Base-by-base conservation (phyloP, 768 basidiomycete genomes). In the Candolleomyces eurysporus region DNA sequence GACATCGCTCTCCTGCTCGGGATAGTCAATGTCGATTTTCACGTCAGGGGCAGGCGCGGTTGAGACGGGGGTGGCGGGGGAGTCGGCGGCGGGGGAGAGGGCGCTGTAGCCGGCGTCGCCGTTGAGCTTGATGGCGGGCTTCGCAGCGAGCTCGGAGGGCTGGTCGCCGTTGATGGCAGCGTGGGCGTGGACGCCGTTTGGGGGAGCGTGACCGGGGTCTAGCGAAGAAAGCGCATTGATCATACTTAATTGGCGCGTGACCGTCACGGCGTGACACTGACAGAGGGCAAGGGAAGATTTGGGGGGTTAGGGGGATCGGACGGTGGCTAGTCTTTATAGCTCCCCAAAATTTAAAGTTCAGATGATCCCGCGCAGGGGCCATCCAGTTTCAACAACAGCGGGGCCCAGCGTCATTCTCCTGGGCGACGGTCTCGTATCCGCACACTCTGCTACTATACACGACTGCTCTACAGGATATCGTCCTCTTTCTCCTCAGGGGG, bases 271-370 rank as follows among this genome's bases (percentile, higher is more conserved):
- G 84, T 85, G 81, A 85, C 84, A 69, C 64, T 71, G 73, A 46
- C 26, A 66, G 76, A 77, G 77, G 74, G 74, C 75, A 80, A 79
- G 81, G 84, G 82, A 82, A 82, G 82, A 84, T 85, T 87, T 86
- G 82, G 84, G 83, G 86, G 84, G 79, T 84, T 83, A 86, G 87
- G 84, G 82, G 80, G 81, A 82, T 83, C 80, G 76, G 78, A 82
- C 79, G 79, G 76, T 79, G 79, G 79, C 82, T 84, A 84, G 86
- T 85, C 87, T 88, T 90, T 90, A 90, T 90, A 90, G 85, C 80
- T 81, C 79, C 78, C 75, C 78, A 78, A 43, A 83, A 90, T 82
- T 86, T 89, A 89, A 90, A 86, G 87, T 90, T 90, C 87, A 79
- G 86, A 86, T 86, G 54, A 86, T 86, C 85, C 84, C 81, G 83